Base-by-base conservation (phyloP, 1,284 basidiomycete genomes). In the Cryptococcus hybrid region DNA sequence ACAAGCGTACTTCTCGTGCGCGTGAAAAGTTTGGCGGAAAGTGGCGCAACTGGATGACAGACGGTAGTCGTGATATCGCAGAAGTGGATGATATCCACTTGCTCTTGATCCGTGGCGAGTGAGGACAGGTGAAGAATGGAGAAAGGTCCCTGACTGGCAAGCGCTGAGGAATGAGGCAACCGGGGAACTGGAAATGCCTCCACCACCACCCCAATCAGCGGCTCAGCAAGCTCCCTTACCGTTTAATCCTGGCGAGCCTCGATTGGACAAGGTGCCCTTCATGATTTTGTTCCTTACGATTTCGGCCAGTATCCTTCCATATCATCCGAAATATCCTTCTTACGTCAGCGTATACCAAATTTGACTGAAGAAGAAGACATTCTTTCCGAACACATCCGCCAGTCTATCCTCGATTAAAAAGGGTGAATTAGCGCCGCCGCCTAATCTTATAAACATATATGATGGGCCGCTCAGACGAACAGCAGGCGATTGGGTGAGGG, bases 11-110 rank as follows among this genome's bases (percentile, higher is more conserved):
- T 24, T 66, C 73, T 1, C 62, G 75, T 7, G 70, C 68, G 9
- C 62, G 75, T 35, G 77, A 78, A 53, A 70, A 68, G 47, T 78
- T 77, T 55, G 50, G 52, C 15, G 77, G 77, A 7, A 72, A 71
- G 52, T 78, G 77, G 77, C 57, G 76, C 38, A 68, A 77, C 54
- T 76, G 67, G 64, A 63, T 64, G 13, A 47, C 62, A 18, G 74
- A 76, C 53, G 76, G 77, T 0, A 68, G 68, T 47, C 63, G 73
- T n/a, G 70, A 75, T 58, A 49, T 78, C 2, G 68, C 70, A 3
- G 77, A 78, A 59, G 71, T 74, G 65, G 77, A 78, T 24, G 74
- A 78, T 43, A 58, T 67, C 2, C 58, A 64, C 1, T 55, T 57
- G 6, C 56, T 73, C 34, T 62, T 30, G 64, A 61, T 24, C 48